A percentile compares a stretch with the other conserved stretches of the same genome.
These are phyloP conservation scores for Spencermartinsiella europaea DNA, from an alignment of 805 yeast genomes.

Conservation along the genomic window DNA sequence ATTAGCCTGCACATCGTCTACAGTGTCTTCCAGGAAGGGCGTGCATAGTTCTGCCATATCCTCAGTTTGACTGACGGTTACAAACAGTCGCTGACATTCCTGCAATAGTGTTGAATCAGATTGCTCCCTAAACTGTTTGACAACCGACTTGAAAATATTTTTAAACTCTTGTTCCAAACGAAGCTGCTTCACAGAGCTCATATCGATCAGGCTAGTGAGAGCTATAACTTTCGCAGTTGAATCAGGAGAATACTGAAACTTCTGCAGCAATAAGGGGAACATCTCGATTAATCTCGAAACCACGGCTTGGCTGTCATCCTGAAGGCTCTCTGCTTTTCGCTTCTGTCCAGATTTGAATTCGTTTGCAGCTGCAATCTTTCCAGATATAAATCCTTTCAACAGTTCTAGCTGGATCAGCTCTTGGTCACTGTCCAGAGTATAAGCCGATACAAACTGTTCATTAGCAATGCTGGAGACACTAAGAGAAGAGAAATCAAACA, in stretches of 20 bases:
- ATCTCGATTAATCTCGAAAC: constrained; percentile 13
- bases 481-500: constrained; percentile 33
- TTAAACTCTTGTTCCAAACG: constrained; percentile 20
- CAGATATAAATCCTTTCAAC: constrained; percentile 29
- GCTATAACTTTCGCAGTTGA: constrained; percentile 20
- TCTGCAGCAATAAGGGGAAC: constrained; percentile 23
- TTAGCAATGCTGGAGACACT: background rate
- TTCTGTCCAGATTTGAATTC: constrained; percentile 3
- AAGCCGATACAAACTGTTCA: constrained; percentile 2
- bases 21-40: constrained; percentile 2
- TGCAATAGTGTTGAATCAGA: constrained; percentile 5
- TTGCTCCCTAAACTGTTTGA: constrained; percentile 13
- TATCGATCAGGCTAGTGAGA: constrained; percentile 20
- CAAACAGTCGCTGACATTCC: constrained; percentile 13
- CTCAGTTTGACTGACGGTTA: background rate
- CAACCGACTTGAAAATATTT: constrained; percentile 22
- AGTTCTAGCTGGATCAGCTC: constrained; percentile 16
- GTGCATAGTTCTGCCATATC: background rate
- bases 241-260: constrained; percentile 22
- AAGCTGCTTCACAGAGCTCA: constrained; percentile 16
- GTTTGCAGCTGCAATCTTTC: constrained; percentile 21
- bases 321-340: constrained; percentile 6
- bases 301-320: constrained; percentile 10
- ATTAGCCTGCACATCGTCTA: constrained; percentile 1
- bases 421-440: constrained; percentile 8